Percentiles rank a stretch among this genome's conserved stretches.
Evolutionary conservation across 176 grass and related monocot species (phyloP).

Genomic region (Zea mays): Zm-B73-REFERENCE-NAM-5.0 NC_050096.1:118513501-118514000

Average conservation of each 20-base stretch:
- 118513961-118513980: too few species aligned
- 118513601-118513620: constrained; percentile 44
- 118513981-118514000: too few species aligned
- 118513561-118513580: constrained; percentile 73
- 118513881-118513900: too few species aligned
- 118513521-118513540: constrained; percentile 85
- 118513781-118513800: too few species aligned
- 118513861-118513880: too few species aligned
- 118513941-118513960: too few species aligned
- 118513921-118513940: too few species aligned
- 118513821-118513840: too few species aligned
- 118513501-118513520: constrained; percentile 75
- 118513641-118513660: constrained; percentile 66
- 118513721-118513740: constrained; percentile 88
- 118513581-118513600: constrained; percentile 56
- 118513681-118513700: constrained; percentile 76
- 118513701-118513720: constrained; percentile 62
- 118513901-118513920: too few species aligned
- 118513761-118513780: too few species aligned
- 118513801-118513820: too few species aligned
- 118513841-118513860: too few species aligned
- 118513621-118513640: constrained; percentile 90
- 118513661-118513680: constrained; percentile 90
- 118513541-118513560: constrained; percentile 77
- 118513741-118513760: constrained; percentile 82